phyloP scores from a whole-genome alignment of 306 rosid genomes.

The Pyrus pyrifolia region DNA sequence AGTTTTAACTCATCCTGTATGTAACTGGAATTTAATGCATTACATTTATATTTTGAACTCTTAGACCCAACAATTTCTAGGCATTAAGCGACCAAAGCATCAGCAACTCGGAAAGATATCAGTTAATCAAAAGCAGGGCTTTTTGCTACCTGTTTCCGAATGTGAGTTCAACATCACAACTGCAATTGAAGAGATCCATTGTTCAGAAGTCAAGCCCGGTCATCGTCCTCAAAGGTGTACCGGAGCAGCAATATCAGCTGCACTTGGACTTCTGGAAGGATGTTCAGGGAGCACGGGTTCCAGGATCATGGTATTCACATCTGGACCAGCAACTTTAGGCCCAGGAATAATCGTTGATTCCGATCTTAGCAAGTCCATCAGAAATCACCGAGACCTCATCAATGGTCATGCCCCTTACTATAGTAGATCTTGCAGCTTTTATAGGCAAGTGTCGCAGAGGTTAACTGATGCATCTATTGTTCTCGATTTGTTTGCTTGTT shows the following conservation, averaged over 20 bases:
- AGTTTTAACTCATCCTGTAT: not conserved
- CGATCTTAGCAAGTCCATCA: not conserved
- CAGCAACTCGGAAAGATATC: conserved; percentile 18
- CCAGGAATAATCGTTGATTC: not conserved
- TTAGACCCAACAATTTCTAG: conserved; percentile 34
- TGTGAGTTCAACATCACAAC: conserved; percentile 64
- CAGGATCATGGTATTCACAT: not conserved
- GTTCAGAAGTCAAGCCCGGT: conserved; percentile 16
- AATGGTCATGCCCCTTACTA: not conserved
- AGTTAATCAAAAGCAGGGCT: conserved; percentile 49
- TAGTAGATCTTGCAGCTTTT: not conserved
- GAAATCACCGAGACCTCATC: not conserved
- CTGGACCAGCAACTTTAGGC: not conserved
- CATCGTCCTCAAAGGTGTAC: conserved; percentile 66
- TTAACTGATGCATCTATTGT: not conserved
- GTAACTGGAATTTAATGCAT: not conserved
- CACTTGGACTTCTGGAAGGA: not conserved
- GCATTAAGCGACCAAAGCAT: conserved; percentile 37
- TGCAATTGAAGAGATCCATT: conserved; percentile 70
- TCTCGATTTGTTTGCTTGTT: not conserved
- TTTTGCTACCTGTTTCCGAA: conserved; percentile 66
- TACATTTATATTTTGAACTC: conserved; percentile 13
- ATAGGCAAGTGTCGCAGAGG: not conserved
- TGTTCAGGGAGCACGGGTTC: not conserved
- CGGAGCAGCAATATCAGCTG: conserved; percentile 53